Percentiles rank a stretch among this genome's conserved stretches.
Conservation (phyloP, 371 early-diverging fungal species). For the Apophysomyces variabilis region DNA sequence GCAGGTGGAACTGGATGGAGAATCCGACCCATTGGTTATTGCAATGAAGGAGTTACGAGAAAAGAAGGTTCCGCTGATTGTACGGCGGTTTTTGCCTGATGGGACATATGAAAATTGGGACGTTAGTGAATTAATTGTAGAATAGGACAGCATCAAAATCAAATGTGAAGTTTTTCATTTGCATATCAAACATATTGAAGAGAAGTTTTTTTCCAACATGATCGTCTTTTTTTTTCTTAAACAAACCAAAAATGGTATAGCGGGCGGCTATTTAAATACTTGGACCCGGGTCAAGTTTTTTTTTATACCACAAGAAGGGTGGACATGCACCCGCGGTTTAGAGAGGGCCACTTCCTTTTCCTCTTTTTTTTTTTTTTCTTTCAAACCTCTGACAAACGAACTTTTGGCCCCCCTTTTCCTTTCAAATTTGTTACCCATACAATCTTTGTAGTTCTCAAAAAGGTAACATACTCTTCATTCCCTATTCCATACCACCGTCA, state of each 20-base stretch:
- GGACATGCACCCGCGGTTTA: constrained; percentile 8
- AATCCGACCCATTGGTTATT: constrained; percentile 97
- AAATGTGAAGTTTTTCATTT: constrained; percentile 5
- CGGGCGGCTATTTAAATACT: constrained; percentile 10
- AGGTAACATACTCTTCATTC: background rate
- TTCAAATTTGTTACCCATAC: background rate
- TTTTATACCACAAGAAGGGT: constrained; percentile 7
- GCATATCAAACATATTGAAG: background rate
- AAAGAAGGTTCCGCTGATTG: constrained; percentile 95
- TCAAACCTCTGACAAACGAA: background rate
- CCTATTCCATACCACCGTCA: background rate
- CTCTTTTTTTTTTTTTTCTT: constrained; percentile 2
- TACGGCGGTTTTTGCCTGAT: constrained; percentile 97
- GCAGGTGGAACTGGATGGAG: constrained; percentile 96
- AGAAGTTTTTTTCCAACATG: background rate
- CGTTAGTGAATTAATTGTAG: constrained; percentile 89
- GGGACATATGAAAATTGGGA: constrained; percentile 98
- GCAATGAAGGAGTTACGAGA: constrained; percentile 97
- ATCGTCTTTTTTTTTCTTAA: background rate
- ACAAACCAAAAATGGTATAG: constrained; percentile 9
- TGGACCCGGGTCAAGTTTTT: constrained; percentile 7
- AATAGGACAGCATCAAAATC: constrained; percentile 29
- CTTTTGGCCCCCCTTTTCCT: constrained; percentile 2
- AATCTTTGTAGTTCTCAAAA: constrained; percentile 2
- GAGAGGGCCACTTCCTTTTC: constrained; percentile 4